Conservation (phyloP, 495 filamentous ascomycete species). For the Lentithecium fluviatile region DNA sequence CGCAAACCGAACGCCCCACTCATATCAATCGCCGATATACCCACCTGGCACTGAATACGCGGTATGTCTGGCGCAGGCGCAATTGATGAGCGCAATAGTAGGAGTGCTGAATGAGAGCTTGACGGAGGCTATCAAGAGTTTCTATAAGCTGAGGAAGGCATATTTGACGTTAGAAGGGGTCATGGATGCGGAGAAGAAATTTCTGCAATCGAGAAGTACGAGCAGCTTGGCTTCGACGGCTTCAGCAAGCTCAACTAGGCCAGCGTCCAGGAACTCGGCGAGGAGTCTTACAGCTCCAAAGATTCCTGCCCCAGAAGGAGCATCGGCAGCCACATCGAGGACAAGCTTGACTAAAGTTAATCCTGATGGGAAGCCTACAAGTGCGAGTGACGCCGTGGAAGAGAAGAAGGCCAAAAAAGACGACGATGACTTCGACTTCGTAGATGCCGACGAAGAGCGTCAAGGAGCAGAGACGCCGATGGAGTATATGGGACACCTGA, state of each 20-base stretch:
- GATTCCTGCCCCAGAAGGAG: background rate
- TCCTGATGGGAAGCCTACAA: background rate
- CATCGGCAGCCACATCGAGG: conserved; percentile 9
- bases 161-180: conserved; percentile 81
- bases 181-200: conserved; percentile 60
- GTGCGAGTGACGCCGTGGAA: background rate
- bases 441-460: conserved; percentile 47
- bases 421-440: conserved; percentile 46
- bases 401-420: conserved; percentile 19
- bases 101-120: conserved; percentile 89
- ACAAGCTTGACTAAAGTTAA: conserved; percentile 1
- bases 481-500: conserved; percentile 43
- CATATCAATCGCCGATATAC: conserved; percentile 65
- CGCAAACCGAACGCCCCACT: conserved; percentile 57
- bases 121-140: conserved; percentile 85
- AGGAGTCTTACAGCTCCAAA: background rate
- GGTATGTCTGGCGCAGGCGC: conserved; percentile 72
- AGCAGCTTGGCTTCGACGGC: conserved; percentile 35
- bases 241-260: conserved; percentile 12
- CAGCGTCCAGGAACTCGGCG: conserved; percentile 14
- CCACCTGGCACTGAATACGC: conserved; percentile 81
- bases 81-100: conserved; percentile 86
- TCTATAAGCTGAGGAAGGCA: conserved; percentile 90
- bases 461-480: conserved; percentile 20
- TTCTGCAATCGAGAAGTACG: conserved; percentile 44